Base-by-base conservation (phyloP, 345 rosid genomes). In the Hibiscus mutabilis region DNA sequence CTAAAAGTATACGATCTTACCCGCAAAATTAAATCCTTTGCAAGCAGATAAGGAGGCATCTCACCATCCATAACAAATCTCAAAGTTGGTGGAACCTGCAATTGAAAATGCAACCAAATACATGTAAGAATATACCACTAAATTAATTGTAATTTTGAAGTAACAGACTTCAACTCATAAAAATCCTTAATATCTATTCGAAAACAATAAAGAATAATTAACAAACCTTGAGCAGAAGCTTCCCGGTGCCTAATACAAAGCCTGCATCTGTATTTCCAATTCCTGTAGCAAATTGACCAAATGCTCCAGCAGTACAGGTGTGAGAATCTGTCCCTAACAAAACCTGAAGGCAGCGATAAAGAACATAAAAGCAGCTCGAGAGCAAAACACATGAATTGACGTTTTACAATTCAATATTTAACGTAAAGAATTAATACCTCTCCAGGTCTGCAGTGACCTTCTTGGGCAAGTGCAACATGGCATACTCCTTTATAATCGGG, bases 211-310 rank as follows among this genome's bases (percentile, higher is more conserved):
- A 75, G 21, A 4, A 49, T 12, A 16, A 33, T 22, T 33, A 40
- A 70, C 76, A 75, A 79, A 92, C 99, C 98, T 95, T 92, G 68
- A 95, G 96, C 80, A 95, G 82, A 74, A 88, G 78, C 84, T 92
- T 92, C 76, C 99, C 99, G 44, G 99, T 71, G 62, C 99, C 99
- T 74, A 92, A 76, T 57, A 90, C 89, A 81, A 95, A 95, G 27
- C 99, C 98, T 29, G 98, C 99, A 82, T 95, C 99, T 8, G 98
- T 95, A 82, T 89, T 95, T 70, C 99, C 99, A 81, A 95, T 90
- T 76, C 99, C 99, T 59, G 98, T 89, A 33, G 99, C 99, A 86
- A 95, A 95, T 73, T 92, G 97, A 52, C 99, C 99, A 75, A 95
- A 95, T 66, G 99, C 98, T 80, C 96, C 99, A 59, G 97, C 97